Percentiles rank a stretch among this genome's conserved stretches.
Evolutionary conservation across 345 rosid species (phyloP).

Genomic region (Eutrema japonicum): DNA sequence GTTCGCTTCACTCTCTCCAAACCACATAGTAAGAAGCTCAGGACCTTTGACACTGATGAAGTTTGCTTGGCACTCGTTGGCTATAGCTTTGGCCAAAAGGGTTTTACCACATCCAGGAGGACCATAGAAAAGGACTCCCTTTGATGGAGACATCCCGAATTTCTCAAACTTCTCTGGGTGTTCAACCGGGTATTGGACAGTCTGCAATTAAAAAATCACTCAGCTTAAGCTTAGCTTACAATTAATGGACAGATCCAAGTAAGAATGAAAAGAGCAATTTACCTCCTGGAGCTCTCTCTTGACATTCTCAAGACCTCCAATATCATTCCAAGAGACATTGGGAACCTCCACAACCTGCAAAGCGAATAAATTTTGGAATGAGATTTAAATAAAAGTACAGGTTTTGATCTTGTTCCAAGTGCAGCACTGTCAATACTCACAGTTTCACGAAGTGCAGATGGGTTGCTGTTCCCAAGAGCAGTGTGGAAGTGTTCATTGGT

Average conservation of each 20-base stretch:
- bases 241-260: slow-evolving; percentile 15
- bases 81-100: slow-evolving; percentile 95
- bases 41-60: slow-evolving; percentile 98
- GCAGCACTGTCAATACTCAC: slow-evolving; percentile 50
- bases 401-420: not conserved
- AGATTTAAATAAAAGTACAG: not conserved
- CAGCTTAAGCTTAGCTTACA: slow-evolving; percentile 5
- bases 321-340: slow-evolving; percentile 86
- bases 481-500: slow-evolving; percentile 93
- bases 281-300: slow-evolving; percentile 99
- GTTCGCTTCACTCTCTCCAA: slow-evolving; percentile 97
- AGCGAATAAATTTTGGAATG: not conserved
- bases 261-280: slow-evolving; percentile 16
- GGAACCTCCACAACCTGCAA: slow-evolving; percentile 96
- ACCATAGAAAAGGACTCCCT: slow-evolving; percentile 96
- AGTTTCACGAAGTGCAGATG: slow-evolving; percentile 88
- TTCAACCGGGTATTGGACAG: slow-evolving; percentile 99
- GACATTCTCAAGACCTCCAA: slow-evolving; percentile 95
- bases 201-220: slow-evolving; percentile 52
- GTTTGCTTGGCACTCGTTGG: slow-evolving; percentile 96
- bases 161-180: slow-evolving; percentile 98
- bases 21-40: slow-evolving; percentile 98
- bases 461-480: slow-evolving; percentile 89
- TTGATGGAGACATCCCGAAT: slow-evolving; percentile 98
- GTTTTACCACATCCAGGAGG: slow-evolving; percentile 99